Evolutionary conservation across 192 early-diverging fungal species (phyloP).

Genomic region (Mortierella claussenii): DNA sequence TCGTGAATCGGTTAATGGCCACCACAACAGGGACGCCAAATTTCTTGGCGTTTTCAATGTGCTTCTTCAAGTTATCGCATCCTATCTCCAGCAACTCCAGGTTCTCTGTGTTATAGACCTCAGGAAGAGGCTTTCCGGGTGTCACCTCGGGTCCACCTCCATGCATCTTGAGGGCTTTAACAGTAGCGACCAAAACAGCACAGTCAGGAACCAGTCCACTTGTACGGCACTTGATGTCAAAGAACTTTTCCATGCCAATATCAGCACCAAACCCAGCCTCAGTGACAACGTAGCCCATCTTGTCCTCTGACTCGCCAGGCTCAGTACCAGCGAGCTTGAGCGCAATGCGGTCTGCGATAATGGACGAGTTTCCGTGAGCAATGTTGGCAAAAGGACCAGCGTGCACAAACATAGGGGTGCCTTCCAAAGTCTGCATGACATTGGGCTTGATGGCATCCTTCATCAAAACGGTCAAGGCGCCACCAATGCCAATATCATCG

Average conservation of each 20-base stretch:
- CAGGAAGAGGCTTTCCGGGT: constrained; percentile 91
- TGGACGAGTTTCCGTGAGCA: constrained; percentile 97
- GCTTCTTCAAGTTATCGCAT: constrained; percentile 87
- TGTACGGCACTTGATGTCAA: constrained; percentile 97
- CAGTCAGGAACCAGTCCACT: constrained; percentile 91
- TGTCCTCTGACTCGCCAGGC: constrained; percentile 60
- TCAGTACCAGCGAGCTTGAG: constrained; percentile 90
- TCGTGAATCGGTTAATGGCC: constrained; percentile 88
- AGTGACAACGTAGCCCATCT: constrained; percentile 91
- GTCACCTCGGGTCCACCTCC: constrained; percentile 89
- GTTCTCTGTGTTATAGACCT: constrained; percentile 91
- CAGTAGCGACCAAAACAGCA: constrained; percentile 94
- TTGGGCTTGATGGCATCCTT: constrained; percentile 99
- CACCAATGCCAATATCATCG: constrained; percentile 95
- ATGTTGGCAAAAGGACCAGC: constrained; percentile 99
- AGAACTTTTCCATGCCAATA: constrained; percentile 99
- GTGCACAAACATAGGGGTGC: constrained; percentile 98
- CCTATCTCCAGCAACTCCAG: constrained; percentile 84
- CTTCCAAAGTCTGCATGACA: constrained; percentile 99
- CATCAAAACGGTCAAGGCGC: constrained; percentile 97
- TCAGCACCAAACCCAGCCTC: constrained; percentile 99
- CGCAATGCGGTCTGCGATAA: constrained; percentile 95
- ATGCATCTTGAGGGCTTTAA: constrained; percentile 97
- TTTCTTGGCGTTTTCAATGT: constrained; percentile 91
- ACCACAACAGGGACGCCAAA: constrained; percentile 94